A percentile compares a stretch with the other conserved stretches of the same genome.
Evolutionary conservation across 2,329 filamentous ascomycete genomes (phyloP).

Genomic region (Alternaria conjuncta): DNA sequence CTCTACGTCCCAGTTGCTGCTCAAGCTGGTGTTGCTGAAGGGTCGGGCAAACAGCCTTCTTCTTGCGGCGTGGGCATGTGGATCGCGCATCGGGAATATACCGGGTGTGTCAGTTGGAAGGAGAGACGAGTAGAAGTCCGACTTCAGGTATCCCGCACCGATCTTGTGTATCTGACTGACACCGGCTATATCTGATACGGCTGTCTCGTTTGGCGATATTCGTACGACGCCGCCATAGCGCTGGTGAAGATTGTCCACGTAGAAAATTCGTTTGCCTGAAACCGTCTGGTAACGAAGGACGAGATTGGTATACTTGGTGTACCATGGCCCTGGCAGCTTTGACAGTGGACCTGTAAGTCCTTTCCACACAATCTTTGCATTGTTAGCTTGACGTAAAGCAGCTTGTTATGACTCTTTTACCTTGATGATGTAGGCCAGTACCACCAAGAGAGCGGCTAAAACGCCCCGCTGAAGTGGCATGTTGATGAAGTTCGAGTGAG

Average conservation of each 20-base stretch:
- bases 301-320: conserved; percentile 37
- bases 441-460: neutral
- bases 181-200: conserved; percentile 24
- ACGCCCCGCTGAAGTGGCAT: neutral
- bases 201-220: conserved; percentile 32
- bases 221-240: conserved; percentile 37
- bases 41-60: conserved; percentile 46
- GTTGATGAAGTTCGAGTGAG: neutral
- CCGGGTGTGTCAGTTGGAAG: conserved; percentile 18
- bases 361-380: neutral
- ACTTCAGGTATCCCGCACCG: conserved; percentile 52
- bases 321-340: conserved; percentile 39
- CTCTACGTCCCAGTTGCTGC: conserved; percentile 45
- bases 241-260: conserved; percentile 48
- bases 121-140: conserved; percentile 46
- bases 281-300: conserved; percentile 47
- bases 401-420: neutral
- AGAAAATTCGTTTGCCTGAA: conserved; percentile 46
- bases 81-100: conserved; percentile 50
- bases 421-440: neutral
- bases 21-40: conserved; percentile 46
- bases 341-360: conserved; percentile 9
- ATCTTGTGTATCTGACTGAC: conserved; percentile 41
- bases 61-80: conserved; percentile 43
- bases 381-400: neutral